These are phyloP conservation scores for Ramularia collo-cygni DNA, from an alignment of 2,329 filamentous ascomycete genomes.

Conservation along the genomic window DNA sequence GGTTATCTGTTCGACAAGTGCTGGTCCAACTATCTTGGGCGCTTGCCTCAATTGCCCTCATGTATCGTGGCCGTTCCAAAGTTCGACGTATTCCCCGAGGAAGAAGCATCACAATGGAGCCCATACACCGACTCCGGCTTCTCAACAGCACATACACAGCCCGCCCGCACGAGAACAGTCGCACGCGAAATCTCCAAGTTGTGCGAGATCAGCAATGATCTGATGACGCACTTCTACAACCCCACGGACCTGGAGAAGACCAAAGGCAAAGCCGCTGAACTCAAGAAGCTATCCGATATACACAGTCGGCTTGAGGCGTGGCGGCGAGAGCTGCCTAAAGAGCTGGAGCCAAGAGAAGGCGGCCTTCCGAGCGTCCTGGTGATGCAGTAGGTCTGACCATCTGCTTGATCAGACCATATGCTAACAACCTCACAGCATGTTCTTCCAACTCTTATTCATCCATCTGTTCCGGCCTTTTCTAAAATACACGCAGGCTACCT, in stretches of 20 bases:
- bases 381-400: slow-evolving; percentile 72
- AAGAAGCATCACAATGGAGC: slow-evolving; percentile 80
- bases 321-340: slow-evolving; percentile 74
- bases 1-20: slow-evolving; percentile 98
- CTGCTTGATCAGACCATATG: neutral
- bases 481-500: slow-evolving; percentile 75
- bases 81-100: slow-evolving; percentile 81
- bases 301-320: slow-evolving; percentile 86
- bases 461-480: slow-evolving; percentile 93
- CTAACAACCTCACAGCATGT: slow-evolving; percentile 62
- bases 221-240: slow-evolving; percentile 87
- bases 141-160: slow-evolving; percentile 65
- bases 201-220: slow-evolving; percentile 88
- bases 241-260: slow-evolving; percentile 57
- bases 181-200: slow-evolving; percentile 74
- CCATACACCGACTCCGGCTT: slow-evolving; percentile 82
- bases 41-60: slow-evolving; percentile 76
- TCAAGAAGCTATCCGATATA: slow-evolving; percentile 88
- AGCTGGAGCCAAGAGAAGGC: slow-evolving; percentile 84
- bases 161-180: slow-evolving; percentile 73
- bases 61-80: slow-evolving; percentile 78
- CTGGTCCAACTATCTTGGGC: slow-evolving; percentile 95
- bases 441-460: slow-evolving; percentile 91
- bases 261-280: slow-evolving; percentile 69
- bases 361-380: slow-evolving; percentile 75